A percentile compares a stretch with the other conserved stretches of the same genome.
Evolutionary conservation across 306 rosid species (phyloP).

Genomic region (Betula pendula): DNA sequence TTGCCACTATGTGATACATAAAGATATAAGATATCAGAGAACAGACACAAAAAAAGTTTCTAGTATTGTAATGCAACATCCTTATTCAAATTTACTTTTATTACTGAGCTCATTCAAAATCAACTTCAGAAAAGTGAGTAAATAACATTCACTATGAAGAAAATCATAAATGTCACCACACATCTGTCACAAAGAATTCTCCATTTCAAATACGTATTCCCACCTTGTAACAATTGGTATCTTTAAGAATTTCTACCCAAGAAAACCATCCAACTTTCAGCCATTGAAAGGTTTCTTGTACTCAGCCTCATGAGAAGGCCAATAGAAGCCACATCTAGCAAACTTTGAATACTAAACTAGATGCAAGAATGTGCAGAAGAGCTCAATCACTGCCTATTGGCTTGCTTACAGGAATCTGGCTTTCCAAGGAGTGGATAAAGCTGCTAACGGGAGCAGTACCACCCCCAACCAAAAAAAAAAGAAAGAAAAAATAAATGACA

Average conservation of each 20-base stretch:
- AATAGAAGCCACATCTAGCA: not conserved
- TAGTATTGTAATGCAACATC: too few relatives aligned
- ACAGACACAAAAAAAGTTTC: too few relatives aligned
- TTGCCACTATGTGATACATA: not conserved
- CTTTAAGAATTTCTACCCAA: constrained; percentile 6
- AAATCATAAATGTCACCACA: too few relatives aligned
- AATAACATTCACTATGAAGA: too few relatives aligned
- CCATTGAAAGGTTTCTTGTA: constrained; percentile 4
- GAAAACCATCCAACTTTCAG: constrained; percentile 15
- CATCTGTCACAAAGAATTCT: not conserved
- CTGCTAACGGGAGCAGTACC: not conserved
- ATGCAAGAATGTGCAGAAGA: not conserved
- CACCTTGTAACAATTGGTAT: not conserved
- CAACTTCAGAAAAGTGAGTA: too few relatives aligned
- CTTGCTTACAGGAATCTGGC: constrained; percentile 16
- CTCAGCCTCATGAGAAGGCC: not conserved
- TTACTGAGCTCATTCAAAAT: too few relatives aligned
- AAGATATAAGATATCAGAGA: not conserved
- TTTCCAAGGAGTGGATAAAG: not conserved
- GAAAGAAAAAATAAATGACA: not conserved
- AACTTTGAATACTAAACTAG: not conserved
- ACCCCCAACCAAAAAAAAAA: not conserved
- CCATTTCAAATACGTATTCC: not conserved
- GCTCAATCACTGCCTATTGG: constrained; percentile 6
- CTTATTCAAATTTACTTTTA: too few relatives aligned